Conservation (phyloP, 2,329 filamentous ascomycete species). For the Pseudohalonectria lignicola region DNA sequence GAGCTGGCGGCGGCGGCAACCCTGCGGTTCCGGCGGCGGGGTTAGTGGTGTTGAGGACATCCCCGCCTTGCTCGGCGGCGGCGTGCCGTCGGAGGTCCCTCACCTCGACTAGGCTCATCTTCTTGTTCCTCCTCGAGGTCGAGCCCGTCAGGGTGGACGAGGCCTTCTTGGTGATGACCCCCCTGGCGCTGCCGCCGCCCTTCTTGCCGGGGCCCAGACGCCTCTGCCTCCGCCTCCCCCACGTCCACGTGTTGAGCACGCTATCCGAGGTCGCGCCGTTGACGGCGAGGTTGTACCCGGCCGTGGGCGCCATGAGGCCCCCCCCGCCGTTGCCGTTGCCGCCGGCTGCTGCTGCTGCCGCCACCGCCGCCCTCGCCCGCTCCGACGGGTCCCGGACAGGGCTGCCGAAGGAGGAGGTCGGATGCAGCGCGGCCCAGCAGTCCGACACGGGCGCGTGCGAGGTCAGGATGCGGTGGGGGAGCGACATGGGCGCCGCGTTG, state of each 20-base stretch:
- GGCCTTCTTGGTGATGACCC: not conserved
- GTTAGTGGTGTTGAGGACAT: not conserved
- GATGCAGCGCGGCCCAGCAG: constrained; percentile 75
- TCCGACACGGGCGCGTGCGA: constrained; percentile 72
- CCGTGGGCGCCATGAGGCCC: constrained; percentile 55
- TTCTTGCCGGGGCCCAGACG: constrained; percentile 38
- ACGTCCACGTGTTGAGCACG: constrained; percentile 86
- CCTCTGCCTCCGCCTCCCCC: constrained; percentile 62
- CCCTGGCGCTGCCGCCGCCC: constrained; percentile 6
- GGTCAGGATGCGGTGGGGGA: constrained; percentile 74
- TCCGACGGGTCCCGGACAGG: constrained; percentile 57
- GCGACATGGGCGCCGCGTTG: constrained; percentile 85
- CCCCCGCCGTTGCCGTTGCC: not conserved
- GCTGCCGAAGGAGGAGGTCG: constrained; percentile 70
- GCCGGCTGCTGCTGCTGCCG: not conserved
- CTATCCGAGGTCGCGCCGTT: constrained; percentile 87
- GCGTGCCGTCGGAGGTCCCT: constrained; percentile 34
- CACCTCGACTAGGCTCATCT: constrained; percentile 3
- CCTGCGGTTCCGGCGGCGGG: too few species aligned
- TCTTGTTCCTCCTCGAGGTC: not conserved
- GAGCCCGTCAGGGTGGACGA: not conserved
- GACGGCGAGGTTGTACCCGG: constrained; percentile 62
- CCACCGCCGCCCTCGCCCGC: constrained; percentile 47
- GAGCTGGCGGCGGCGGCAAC: not conserved
- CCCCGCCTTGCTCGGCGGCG: too few species aligned